These are phyloP conservation scores for Aspergillus nanangensis DNA, from an alignment of 495 filamentous ascomycete genomes.

Conservation along the genomic window DNA sequence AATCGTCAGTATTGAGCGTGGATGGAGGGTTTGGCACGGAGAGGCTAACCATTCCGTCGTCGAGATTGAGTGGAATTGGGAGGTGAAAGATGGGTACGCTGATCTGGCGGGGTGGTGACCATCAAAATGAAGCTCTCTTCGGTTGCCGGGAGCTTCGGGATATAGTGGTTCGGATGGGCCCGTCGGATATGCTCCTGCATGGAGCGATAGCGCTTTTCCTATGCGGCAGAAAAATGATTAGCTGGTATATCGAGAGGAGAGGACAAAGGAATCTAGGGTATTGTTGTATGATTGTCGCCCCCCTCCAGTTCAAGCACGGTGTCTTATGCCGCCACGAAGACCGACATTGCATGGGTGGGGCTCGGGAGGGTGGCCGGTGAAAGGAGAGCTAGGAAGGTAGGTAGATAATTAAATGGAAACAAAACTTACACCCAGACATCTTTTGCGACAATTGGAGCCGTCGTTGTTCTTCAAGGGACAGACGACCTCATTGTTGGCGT, in stretches of 20 bases:
- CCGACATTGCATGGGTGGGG: too few species aligned
- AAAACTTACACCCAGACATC: slow-evolving; percentile 89
- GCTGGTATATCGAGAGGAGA: slow-evolving; percentile 10
- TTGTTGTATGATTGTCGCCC: too few species aligned
- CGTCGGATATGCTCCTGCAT: slow-evolving; percentile 99
- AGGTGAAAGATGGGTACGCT: slow-evolving; percentile 58
- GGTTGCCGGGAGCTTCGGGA: slow-evolving; percentile 96
- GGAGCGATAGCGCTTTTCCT: slow-evolving; percentile 97
- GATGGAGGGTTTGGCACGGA: too few species aligned
- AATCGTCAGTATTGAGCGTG: too few species aligned
- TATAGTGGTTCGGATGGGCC: slow-evolving; percentile 96
- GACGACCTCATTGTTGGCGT: slow-evolving; percentile 91
- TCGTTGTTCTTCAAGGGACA: slow-evolving; percentile 95
- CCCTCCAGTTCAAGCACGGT: too few species aligned
- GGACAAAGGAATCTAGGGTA: not conserved
- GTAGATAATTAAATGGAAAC: slow-evolving; percentile 6
- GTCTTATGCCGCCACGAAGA: too few species aligned
- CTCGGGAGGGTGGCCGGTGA: too few species aligned
- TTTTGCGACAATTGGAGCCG: slow-evolving; percentile 94
- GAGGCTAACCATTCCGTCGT: slow-evolving; percentile 31
- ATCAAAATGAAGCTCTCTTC: slow-evolving; percentile 97
- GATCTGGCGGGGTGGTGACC: slow-evolving; percentile 84
- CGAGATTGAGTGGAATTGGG: slow-evolving; percentile 41
- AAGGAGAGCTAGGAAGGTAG: slow-evolving; percentile 8
- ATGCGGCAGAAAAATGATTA: slow-evolving; percentile 22